Evolutionary conservation across 169 alveolate species (phyloP), one percentile per base, ranked within the genome.

Genomic region (Neospora caninum): DNA sequence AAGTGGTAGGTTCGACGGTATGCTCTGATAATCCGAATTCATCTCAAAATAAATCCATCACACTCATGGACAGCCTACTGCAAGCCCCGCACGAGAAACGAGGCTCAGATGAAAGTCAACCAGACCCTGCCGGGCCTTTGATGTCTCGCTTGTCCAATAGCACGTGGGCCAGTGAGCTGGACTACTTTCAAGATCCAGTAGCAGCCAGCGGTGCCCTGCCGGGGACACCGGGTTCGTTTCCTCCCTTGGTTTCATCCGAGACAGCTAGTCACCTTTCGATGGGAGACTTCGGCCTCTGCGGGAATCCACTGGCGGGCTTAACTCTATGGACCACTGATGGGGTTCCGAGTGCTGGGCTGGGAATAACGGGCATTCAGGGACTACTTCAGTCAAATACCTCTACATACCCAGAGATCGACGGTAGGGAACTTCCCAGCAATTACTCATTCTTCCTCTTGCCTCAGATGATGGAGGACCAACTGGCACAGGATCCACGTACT

Each of bases 71-170:
- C 25, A 78, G 25, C 43, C 87, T 78, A 22, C 43, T 34, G 31
- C 87, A 78, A 39, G 87, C 6, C 45, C 13, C 29, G 43, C 53
- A 22, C 34, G 87, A 78, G 41, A 45, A 78, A 78, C 25, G 31
- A 34, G 87, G 39, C 27, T 22, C 53, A 31, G 87, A 78, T 9
- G 27, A 39, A 38, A 25, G 87, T 34, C 41, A 31, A 20, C 53
- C 13, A 22, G 45, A 38, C n/a, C 41, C 41, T 39, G 87, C 87
- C 34, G 87, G 87, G 0, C 4, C 87, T 39, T 39, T 78, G 43
- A 78, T 34, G 87, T 34, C 34, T 22, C 87, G 87, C 25, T 45
- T 78, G 87, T 78, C 87, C 87, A 78, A 22, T 22, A 78, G 87
- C 87, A 78, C 87, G 2, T 78, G 87, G 87, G 42, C 53, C 25